Evolutionary conservation across 2,329 filamentous ascomycete genomes (phyloP), one percentile per base, ranked within the genome.

Genomic region (Cladosporium halotolerans): DNA sequence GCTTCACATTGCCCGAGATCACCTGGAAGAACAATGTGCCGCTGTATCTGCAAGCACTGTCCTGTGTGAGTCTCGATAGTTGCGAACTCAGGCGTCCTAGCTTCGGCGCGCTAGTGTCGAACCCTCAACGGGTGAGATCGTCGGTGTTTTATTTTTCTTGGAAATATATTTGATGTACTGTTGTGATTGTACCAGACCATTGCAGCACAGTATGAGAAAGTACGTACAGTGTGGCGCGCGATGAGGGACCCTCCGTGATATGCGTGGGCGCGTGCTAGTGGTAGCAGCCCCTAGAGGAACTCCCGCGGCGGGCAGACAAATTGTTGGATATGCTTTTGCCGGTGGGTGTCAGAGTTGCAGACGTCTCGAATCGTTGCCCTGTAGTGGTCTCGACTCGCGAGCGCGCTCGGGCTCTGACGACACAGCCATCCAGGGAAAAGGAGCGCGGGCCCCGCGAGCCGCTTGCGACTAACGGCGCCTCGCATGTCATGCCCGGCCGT

Each of bases 351-450:
- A 49, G 38, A 49, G 46, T 49, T 49, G 46, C 40, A 49, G 45
- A 47, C 14, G 38, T 49, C 46, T 49, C 46, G 46, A 49, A 18
- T 49, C 46, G 46, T 49, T 49, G 38, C 33, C 45, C 38, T 10
- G 46, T 32, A 11, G 13, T 31, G 34, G 38, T 14, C 9, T 31
- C 14, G 7, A 47, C 23, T 28, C 23, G 23, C 23, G 23, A 28
- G 23, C 11, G 45, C 34, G 45, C 45, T 33, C 46, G 36, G 38
- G n/a, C 28, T 28, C 23, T 28, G 46, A n/a, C 16, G 11, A 10
- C 44, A 34, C 46, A 49, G 46, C 46, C 46, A 49, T 36, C 38
- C 11, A 14, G 16, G 32, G 11, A n/a, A 8, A 36, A 23, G 11
- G 18, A 28, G 23, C 23, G 23, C 23, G 23, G 23, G 23, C 23